Base-by-base conservation (phyloP, 208 protist genomes). In the Endotrypanum monterogeii region DNA sequence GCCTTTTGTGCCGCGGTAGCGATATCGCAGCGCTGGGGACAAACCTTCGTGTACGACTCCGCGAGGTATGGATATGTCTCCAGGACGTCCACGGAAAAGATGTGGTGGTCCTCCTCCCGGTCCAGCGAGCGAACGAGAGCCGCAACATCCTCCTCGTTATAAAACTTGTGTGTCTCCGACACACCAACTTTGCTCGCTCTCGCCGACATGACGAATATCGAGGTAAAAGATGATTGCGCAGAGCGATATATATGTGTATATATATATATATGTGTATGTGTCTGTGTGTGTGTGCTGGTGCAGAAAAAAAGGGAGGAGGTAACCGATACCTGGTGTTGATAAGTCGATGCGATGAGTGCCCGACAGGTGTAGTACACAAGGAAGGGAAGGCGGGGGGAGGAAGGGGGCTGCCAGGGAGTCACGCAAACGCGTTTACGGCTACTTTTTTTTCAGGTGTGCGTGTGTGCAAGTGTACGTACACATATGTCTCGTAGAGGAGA, bases 71-170 rank as follows among this genome's bases (percentile, higher is more conserved):
- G 93, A 73, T 97, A 94, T 20, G 85, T 88, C 32, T 86, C 51
- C 5, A 93, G 61, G 8, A 97, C 93, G 57, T 95, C 90, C 41
- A 86, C 74, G 30, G 90, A 84, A 56, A 97, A 97, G 44, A 95
- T 73, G 56, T 89, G 86, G 50, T 91, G 51, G 74, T 97, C 93
- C 66, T 90, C 80, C 25, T 79, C 74, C 25, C 93, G 83, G 69
- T 97, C 85, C 1, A 97, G 76, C 0, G 83, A 89, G 44, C 83
- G 87, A 18, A 97, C 79, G 16, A 97, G 79, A 1, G 80, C 77
- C 3, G 85, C 90, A 0, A 95, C n/a, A 32, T 95, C 89, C 32
- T 83, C 87, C 35, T 85, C 80, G 5, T 80, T 73, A 80, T 94
- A 94, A 35, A 67, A 84, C 75, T 81, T 78, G 37, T 32, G 67